phyloP scores from a whole-genome alignment of 2,329 filamentous ascomycete species.

The Aspergillus brasiliensis region DNA sequence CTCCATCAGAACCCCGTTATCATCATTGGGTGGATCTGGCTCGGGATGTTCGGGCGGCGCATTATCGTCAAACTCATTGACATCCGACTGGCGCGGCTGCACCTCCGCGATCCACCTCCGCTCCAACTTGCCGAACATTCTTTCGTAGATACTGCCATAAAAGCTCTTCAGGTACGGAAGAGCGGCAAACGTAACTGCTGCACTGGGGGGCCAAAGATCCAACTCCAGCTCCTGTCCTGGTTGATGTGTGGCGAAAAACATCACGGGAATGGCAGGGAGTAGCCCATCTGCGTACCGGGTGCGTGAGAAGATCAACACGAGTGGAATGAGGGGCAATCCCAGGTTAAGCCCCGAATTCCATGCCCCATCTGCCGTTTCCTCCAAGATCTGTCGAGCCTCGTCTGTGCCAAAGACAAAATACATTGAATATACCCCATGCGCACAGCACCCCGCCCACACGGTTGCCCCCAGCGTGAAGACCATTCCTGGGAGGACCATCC shows the following conservation, averaged over 20 bases:
- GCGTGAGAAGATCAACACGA: constrained; percentile 68
- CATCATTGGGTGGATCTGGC: constrained; percentile 29
- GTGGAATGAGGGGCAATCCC: constrained; percentile 68
- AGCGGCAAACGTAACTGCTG: constrained; percentile 65
- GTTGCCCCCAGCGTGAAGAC: constrained; percentile 54
- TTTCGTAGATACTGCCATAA: constrained; percentile 66
- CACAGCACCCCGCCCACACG: constrained; percentile 54
- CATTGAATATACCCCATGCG: constrained; percentile 65
- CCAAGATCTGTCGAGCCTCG: constrained; percentile 60
- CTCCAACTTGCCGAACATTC: constrained; percentile 59
- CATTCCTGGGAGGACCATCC: constrained; percentile 66
- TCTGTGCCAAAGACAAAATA: constrained; percentile 66
- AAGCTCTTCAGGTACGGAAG: constrained; percentile 66
- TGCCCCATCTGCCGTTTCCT: constrained; percentile 37
- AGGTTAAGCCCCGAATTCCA: constrained; percentile 57
- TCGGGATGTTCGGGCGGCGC: constrained; percentile 38
- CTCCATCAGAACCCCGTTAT: constrained; percentile 50
- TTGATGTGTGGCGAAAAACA: constrained; percentile 54
- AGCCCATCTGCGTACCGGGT: constrained; percentile 65
- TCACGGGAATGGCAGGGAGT: constrained; percentile 63
- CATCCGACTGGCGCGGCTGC: constrained; percentile 56
- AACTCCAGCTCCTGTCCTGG: constrained; percentile 52
- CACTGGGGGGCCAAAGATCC: constrained; percentile 66
- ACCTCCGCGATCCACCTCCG: constrained; percentile 64
- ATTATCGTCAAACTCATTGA: constrained; percentile 35